Conservation (phyloP, 352 stramenopile species). For the Pseudoperonospora humuli region DNA sequence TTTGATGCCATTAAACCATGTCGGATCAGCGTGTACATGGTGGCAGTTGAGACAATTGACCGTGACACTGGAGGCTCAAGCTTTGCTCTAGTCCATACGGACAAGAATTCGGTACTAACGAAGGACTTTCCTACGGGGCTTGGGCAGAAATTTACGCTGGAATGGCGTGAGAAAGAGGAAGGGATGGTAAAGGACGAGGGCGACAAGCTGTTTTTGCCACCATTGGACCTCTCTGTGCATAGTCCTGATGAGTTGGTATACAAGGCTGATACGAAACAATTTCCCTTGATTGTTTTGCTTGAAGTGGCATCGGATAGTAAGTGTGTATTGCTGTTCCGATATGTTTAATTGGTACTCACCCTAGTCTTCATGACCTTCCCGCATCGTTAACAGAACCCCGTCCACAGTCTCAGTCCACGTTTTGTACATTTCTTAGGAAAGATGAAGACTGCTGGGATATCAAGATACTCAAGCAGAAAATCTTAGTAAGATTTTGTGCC, state of each 20-base stretch:
- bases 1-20: constrained; percentile 78
- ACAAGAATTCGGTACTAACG: constrained; percentile 31
- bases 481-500: constrained; percentile 26
- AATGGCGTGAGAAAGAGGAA: constrained; percentile 6
- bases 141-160: constrained; percentile 43
- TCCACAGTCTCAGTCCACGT: constrained; percentile 73
- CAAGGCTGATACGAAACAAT: constrained; percentile 31
- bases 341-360: not conserved
- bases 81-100: constrained; percentile 41
- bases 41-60: constrained; percentile 61
- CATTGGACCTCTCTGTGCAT: constrained; percentile 42
- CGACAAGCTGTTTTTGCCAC: constrained; percentile 4
- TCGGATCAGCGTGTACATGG: constrained; percentile 51
- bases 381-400: constrained; percentile 16
- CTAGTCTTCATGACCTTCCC: constrained; percentile 2
- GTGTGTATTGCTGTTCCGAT: not conserved
- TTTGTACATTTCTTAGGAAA: constrained; percentile 60
- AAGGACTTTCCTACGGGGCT: constrained; percentile 44
- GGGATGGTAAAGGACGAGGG: constrained; percentile 1
- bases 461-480: constrained; percentile 84
- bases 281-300: constrained; percentile 65
- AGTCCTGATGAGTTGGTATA: constrained; percentile 36
- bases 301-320: constrained; percentile 43
- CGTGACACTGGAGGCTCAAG: constrained; percentile 52
- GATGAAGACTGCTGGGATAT: constrained; percentile 35